These are phyloP conservation scores for Penicillium thymicola DNA, from an alignment of 2,329 filamentous ascomycete genomes.

Conservation along the genomic window DNA sequence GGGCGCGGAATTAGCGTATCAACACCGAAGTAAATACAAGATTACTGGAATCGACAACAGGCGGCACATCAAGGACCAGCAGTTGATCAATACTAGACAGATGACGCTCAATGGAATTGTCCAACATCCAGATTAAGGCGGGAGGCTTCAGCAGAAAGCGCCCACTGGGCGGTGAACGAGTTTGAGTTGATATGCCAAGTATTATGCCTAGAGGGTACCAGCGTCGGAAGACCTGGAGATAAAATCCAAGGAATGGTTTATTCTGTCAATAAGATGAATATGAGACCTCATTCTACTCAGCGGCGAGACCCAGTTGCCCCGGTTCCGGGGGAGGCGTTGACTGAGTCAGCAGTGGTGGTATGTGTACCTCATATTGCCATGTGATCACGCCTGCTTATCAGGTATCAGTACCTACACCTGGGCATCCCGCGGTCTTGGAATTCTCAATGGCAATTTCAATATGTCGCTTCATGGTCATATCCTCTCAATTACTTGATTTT, in stretches of 20 bases:
- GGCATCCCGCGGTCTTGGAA: neutral
- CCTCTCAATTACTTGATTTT: neutral
- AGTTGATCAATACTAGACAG: conserved; percentile 10
- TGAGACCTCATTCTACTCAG: neutral
- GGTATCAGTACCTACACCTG: neutral
- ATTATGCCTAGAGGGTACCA: neutral
- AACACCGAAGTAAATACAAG: neutral
- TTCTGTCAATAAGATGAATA: neutral
- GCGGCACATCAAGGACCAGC: conserved; percentile 1
- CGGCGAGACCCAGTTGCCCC: neutral
- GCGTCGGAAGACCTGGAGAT: neutral
- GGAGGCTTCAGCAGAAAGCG: conserved; percentile 4
- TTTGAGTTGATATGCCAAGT: neutral
- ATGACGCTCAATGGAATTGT: conserved; percentile 19
- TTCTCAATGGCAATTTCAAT: neutral
- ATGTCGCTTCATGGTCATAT: neutral
- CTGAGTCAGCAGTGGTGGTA: conserved; percentile 2
- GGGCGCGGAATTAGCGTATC: neutral
- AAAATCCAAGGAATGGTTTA: neutral
- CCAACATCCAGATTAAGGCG: conserved; percentile 13
- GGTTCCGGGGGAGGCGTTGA: neutral
- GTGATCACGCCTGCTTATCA: neutral
- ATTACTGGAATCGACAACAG: neutral
- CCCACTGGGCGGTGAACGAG: conserved; percentile 4
- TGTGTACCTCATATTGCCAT: neutral